Percentiles rank a stretch among this genome's conserved stretches.
Conservation (phyloP, 148 eudicot genomes). For the Spergularia bocconei region DNA sequence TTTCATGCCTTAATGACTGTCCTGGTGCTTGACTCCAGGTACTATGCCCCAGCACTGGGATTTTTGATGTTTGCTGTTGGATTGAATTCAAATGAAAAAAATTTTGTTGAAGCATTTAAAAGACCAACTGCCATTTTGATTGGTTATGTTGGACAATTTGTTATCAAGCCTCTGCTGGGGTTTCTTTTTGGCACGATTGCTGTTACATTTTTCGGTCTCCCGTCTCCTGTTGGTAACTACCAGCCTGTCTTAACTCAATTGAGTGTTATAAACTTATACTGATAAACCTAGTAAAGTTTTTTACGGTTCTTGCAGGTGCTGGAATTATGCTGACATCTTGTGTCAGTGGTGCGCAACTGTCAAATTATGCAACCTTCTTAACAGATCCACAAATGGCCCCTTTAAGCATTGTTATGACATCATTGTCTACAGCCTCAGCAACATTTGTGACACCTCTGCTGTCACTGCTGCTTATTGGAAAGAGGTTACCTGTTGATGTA, state of each 20-base stretch:
- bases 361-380: slow-evolving; percentile 91
- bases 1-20: slow-evolving; percentile 10
- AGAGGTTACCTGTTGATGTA: slow-evolving; percentile 87
- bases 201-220: slow-evolving; percentile 66
- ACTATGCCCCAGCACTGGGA: slow-evolving; percentile 91
- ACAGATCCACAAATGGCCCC: slow-evolving; percentile 96
- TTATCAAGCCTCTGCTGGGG: slow-evolving; percentile 83
- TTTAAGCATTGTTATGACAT: slow-evolving; percentile 89
- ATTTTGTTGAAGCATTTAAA: slow-evolving; percentile 85
- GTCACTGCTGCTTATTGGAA: slow-evolving; percentile 84
- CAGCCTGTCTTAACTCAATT: slow-evolving; percentile 11
- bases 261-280: neutral
- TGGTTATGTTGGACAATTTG: slow-evolving; percentile 89
- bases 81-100: slow-evolving; percentile 82
- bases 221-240: slow-evolving; percentile 64
- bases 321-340: slow-evolving; percentile 95
- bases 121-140: slow-evolving; percentile 72
- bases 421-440: slow-evolving; percentile 89
- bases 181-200: slow-evolving; percentile 73
- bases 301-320: slow-evolving; percentile 55
- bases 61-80: slow-evolving; percentile 96
- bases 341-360: slow-evolving; percentile 96
- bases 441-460: slow-evolving; percentile 83
- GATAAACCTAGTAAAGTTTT: slow-evolving; percentile 19
- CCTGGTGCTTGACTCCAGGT: slow-evolving; percentile 45